A percentile compares a stretch with the other conserved stretches of the same genome.
phyloP scores from a whole-genome alignment of 2,329 filamentous ascomycete genomes.

The Dactylonectria estremocensis region DNA sequence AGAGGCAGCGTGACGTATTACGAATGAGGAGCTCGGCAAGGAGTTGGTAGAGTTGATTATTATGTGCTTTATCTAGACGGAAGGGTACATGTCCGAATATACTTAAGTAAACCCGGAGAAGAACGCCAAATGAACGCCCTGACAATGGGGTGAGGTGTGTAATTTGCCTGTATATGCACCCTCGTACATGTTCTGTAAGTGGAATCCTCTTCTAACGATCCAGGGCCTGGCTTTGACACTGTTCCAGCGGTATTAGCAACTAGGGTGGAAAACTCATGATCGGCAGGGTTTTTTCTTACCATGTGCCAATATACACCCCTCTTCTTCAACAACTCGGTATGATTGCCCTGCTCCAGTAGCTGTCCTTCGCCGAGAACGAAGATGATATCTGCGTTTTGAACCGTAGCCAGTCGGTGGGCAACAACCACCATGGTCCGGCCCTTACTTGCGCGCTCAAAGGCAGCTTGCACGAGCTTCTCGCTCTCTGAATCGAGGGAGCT shows the following conservation, averaged over 20 bases:
- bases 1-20: not conserved
- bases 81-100: slow-evolving; percentile 19
- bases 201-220: slow-evolving; percentile 58
- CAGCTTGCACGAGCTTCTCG: slow-evolving; percentile 74
- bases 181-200: not conserved
- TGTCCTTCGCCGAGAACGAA: slow-evolving; percentile 80
- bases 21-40: slow-evolving; percentile 20
- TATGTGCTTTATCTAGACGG: slow-evolving; percentile 16
- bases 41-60: slow-evolving; percentile 28
- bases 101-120: slow-evolving; percentile 29
- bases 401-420: slow-evolving; percentile 82
- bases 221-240: slow-evolving; percentile 73
- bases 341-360: slow-evolving; percentile 69
- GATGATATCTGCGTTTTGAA: slow-evolving; percentile 85
- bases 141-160: slow-evolving; percentile 4
- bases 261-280: not conserved
- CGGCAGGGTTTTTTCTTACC: slow-evolving; percentile 57
- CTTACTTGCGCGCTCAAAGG: slow-evolving; percentile 75
- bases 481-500: slow-evolving; percentile 77
- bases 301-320: slow-evolving; percentile 72
- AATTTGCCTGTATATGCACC: not conserved
- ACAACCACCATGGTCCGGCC: slow-evolving; percentile 81
- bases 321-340: slow-evolving; percentile 65
- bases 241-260: slow-evolving; percentile 47
- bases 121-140: slow-evolving; percentile 10